Percentiles rank a stretch among this genome's conserved stretches.
These are phyloP conservation scores for Bauhinia variegata DNA, from an alignment of 306 rosid genomes.

Conservation along the genomic window DNA sequence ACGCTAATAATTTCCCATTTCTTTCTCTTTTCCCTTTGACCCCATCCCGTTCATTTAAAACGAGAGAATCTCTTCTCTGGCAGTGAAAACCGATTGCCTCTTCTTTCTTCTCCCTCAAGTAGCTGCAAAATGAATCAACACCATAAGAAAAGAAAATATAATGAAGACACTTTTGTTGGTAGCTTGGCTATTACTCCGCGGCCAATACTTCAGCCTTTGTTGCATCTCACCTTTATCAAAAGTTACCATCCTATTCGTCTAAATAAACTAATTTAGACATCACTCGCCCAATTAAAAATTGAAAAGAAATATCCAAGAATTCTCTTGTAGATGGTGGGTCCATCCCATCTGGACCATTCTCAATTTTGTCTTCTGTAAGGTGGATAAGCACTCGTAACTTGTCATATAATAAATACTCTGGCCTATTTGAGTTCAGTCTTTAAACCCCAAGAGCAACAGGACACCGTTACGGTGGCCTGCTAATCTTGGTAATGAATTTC, in stretches of 20 bases:
- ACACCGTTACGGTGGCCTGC: conserved; percentile 37
- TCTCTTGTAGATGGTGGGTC: conserved; percentile 27
- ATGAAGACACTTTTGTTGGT: conserved; percentile 3
- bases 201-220: background rate
- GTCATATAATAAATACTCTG: too few relatives aligned
- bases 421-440: conserved; percentile 27
- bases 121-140: conserved; percentile 4
- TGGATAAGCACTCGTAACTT: conserved; percentile 47
- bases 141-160: background rate
- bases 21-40: background rate
- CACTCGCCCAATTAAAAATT: conserved; percentile 22
- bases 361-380: conserved; percentile 39
- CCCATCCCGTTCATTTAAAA: too few relatives aligned
- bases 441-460: conserved; percentile 40
- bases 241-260: conserved; percentile 29
- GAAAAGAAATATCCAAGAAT: conserved; percentile 30
- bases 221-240: conserved; percentile 25
- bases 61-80: conserved; percentile 18
- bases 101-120: background rate
- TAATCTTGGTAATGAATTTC: conserved; percentile 29
- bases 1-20: background rate
- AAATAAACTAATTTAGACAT: background rate
- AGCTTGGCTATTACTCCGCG: conserved; percentile 13
- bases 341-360: conserved; percentile 30
- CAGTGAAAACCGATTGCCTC: background rate